Percentiles rank a stretch among this genome's conserved stretches.
Evolutionary conservation across 352 stramenopile genomes (phyloP).

Genomic region (Phytophthora citricola): DNA sequence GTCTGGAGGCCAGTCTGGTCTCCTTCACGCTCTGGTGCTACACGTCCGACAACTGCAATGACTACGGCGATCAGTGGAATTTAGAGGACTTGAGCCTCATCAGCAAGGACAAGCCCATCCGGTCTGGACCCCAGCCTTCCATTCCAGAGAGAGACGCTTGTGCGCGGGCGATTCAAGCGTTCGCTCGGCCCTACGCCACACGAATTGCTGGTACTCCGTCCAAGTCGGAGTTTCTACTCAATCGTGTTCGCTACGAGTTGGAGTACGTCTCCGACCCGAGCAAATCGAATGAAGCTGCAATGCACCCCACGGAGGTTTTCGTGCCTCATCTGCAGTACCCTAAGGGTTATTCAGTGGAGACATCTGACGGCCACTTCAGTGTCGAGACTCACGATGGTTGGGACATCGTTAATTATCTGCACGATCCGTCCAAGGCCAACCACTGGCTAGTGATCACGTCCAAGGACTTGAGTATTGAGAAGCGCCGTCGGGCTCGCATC

Average conservation of each 20-base stretch:
- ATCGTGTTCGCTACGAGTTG: conserved; percentile 62
- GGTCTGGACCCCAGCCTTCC: conserved; percentile 8
- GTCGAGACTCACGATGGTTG: conserved; percentile 60
- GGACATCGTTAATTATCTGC: conserved; percentile 65
- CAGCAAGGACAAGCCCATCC: conserved; percentile 49
- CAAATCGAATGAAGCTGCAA: conserved; percentile 43
- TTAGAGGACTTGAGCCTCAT: conserved; percentile 87
- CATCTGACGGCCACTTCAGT: conserved; percentile 67
- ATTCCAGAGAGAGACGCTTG: conserved; percentile 41
- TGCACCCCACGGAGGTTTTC: conserved; percentile 64
- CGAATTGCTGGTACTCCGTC: conserved; percentile 71
- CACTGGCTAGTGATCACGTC: conserved; percentile 58
- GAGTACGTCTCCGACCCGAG: conserved; percentile 47
- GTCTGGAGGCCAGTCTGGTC: conserved; percentile 67
- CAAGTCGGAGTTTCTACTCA: conserved; percentile 66
- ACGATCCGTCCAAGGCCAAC: conserved; percentile 44
- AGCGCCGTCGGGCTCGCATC: conserved; percentile 28
- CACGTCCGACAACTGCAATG: conserved; percentile 78
- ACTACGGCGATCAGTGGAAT: conserved; percentile 88
- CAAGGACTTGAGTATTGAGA: conserved; percentile 51
- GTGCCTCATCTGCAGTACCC: conserved; percentile 83
- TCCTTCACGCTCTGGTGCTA: conserved; percentile 93
- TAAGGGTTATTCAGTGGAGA: conserved; percentile 54
- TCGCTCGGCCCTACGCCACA: conserved; percentile 69
- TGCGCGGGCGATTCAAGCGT: conserved; percentile 60